Conservation (phyloP, 352 stramenopile genomes). For the Pythium dissotocum region DNA sequence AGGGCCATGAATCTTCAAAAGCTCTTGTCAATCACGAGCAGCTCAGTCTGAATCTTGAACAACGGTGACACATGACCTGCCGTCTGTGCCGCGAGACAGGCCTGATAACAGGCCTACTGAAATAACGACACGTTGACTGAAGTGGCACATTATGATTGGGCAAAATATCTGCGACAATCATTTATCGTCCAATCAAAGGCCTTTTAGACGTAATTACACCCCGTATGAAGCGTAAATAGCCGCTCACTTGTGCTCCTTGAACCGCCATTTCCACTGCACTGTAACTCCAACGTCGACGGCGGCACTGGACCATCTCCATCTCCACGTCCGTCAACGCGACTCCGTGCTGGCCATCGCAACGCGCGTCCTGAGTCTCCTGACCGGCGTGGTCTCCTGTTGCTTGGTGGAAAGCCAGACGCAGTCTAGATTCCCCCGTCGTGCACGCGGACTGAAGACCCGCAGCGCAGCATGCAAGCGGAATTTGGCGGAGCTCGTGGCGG, state of each 20-base stretch:
- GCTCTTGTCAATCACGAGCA: slow-evolving; percentile 2
- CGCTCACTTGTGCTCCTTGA: slow-evolving; percentile 3
- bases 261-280: not conserved
- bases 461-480: slow-evolving; percentile 13
- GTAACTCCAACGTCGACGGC: not conserved
- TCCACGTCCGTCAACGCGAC: not conserved
- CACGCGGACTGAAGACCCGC: not conserved
- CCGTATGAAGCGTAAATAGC: slow-evolving; percentile 1
- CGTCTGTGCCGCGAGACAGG: slow-evolving; percentile 12
- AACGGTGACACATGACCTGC: slow-evolving; percentile 16
- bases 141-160: slow-evolving; percentile 22
- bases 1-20: slow-evolving; percentile 12
- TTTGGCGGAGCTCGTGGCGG: slow-evolving; percentile 4
- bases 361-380: not conserved
- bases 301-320: slow-evolving; percentile 10
- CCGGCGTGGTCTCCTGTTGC: not conserved
- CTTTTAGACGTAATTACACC: slow-evolving; percentile 6
- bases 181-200: slow-evolving; percentile 11
- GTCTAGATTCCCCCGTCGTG: slow-evolving; percentile 7
- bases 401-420: not conserved
- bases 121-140: not conserved
- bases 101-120: slow-evolving; percentile 7
- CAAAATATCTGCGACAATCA: not conserved
- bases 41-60: slow-evolving; percentile 19
- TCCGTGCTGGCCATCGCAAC: not conserved